These are phyloP conservation scores for Entophlyctis luteolus DNA, from an alignment of 192 early-diverging fungal genomes.

Conservation along the genomic window DNA sequence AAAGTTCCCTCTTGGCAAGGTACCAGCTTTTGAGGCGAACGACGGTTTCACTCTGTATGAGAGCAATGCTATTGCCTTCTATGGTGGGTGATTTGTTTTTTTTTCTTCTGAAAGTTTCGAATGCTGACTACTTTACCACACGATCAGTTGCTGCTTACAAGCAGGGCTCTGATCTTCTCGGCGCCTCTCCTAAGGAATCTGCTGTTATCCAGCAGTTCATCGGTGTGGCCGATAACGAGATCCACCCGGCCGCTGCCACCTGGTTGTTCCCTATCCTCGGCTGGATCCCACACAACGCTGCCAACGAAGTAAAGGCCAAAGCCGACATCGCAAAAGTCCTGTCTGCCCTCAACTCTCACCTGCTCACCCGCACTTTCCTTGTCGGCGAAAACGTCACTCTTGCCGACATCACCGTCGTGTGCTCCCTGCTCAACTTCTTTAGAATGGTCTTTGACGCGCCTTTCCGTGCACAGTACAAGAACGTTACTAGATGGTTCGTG, in stretches of 20 bases:
- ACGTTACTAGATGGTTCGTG: slow-evolving; percentile 88
- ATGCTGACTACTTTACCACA: neutral
- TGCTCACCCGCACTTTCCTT: slow-evolving; percentile 83
- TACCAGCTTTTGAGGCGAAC: slow-evolving; percentile 80
- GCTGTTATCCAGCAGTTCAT: slow-evolving; percentile 52
- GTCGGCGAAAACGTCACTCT: slow-evolving; percentile 90
- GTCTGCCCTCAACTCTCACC: slow-evolving; percentile 69
- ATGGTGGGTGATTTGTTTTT: slow-evolving; percentile 49
- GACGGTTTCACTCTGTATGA: slow-evolving; percentile 75
- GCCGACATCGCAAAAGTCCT: slow-evolving; percentile 64
- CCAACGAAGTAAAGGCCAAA: slow-evolving; percentile 64
- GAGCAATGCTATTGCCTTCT: slow-evolving; percentile 89
- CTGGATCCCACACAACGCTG: slow-evolving; percentile 44
- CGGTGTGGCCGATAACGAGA: slow-evolving; percentile 52
- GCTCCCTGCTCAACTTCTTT: slow-evolving; percentile 54
- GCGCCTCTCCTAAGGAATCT: slow-evolving; percentile 39
- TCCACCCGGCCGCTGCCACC: slow-evolving; percentile 37
- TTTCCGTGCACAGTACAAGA: slow-evolving; percentile 81
- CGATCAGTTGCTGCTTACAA: slow-evolving; percentile 47
- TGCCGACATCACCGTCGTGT: slow-evolving; percentile 77
- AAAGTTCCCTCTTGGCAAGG: slow-evolving; percentile 91
- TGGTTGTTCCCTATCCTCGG: slow-evolving; percentile 54
- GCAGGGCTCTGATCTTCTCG: slow-evolving; percentile 43
- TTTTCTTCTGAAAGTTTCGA: neutral
- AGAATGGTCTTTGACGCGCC: slow-evolving; percentile 60